These are phyloP conservation scores for Kwoniella pini DNA, from an alignment of 768 basidiomycete genomes.

Conservation along the genomic window DNA sequence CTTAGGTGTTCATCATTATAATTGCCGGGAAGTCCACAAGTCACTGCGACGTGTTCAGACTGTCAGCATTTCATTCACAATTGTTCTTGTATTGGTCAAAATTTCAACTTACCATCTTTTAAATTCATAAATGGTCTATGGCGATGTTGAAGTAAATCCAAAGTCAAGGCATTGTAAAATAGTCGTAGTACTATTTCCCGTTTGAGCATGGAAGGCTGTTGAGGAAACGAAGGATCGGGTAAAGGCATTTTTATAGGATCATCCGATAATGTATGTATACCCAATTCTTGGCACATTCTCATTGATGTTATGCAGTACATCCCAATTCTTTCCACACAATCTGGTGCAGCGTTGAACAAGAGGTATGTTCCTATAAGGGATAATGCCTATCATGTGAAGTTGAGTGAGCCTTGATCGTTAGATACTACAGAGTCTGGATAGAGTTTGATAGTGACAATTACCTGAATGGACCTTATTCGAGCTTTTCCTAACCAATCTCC, in stretches of 20 bases:
- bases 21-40: slow-evolving; percentile 3
- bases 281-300: slow-evolving; percentile 5
- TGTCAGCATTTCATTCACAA: too few relatives aligned
- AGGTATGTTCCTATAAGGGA: neutral
- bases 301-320: slow-evolving; percentile 1
- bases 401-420: too few relatives aligned
- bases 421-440: too few relatives aligned
- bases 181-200: neutral
- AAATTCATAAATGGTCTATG: neutral
- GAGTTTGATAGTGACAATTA: neutral
- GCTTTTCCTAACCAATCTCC: slow-evolving; percentile 9
- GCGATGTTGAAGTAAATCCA: slow-evolving; percentile 3
- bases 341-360: neutral
- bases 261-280: neutral
- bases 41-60: neutral
- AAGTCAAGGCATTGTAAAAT: neutral
- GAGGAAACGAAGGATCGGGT: neutral
- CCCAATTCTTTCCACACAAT: slow-evolving; percentile 1
- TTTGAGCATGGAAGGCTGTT: neutral
- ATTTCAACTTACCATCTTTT: neutral
- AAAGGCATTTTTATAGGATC: slow-evolving; percentile 1
- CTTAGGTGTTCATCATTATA: slow-evolving; percentile 4
- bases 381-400: too few relatives aligned
- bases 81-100: neutral
- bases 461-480: slow-evolving; percentile 2